Percentiles rank a stretch among this genome's conserved stretches.
Evolutionary conservation across 305 asterid genomes (phyloP).

Genomic region (Fraxinus angustifolia): DNA sequence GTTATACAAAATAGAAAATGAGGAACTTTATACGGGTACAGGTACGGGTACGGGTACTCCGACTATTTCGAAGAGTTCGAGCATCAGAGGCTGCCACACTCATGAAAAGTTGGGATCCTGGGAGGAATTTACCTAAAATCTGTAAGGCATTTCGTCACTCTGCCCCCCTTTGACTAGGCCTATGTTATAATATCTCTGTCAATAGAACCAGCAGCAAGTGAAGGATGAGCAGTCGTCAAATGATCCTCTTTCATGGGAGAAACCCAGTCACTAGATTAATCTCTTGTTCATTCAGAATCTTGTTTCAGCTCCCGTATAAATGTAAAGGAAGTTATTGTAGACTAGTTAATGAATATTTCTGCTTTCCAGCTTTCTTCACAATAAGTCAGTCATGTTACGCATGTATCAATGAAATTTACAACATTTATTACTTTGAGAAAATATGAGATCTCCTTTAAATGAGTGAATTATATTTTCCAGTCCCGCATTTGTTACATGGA

Average conservation of each 20-base stretch:
- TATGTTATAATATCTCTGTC: not conserved
- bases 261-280: not conserved
- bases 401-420: not conserved
- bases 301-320: not conserved
- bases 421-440: not conserved
- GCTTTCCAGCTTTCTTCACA: not conserved
- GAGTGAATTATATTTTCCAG: not conserved
- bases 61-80: no score
- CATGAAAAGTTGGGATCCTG: no score
- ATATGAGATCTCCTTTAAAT: not conserved
- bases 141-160: no score
- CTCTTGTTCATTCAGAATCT: not conserved
- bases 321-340: not conserved
- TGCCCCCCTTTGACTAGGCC: no score
- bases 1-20: no score
- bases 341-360: not conserved
- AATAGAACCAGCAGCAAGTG: not conserved
- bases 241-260: not conserved
- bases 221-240: not conserved
- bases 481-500: not conserved
- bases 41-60: no score
- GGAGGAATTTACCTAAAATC: no score
- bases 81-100: no score
- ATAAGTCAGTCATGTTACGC: not conserved
- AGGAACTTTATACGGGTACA: no score